Evolutionary conservation across 176 grass and related monocot species (phyloP), one percentile per base, ranked within the genome.

Genomic region (Raddia distichophylla): DNA sequence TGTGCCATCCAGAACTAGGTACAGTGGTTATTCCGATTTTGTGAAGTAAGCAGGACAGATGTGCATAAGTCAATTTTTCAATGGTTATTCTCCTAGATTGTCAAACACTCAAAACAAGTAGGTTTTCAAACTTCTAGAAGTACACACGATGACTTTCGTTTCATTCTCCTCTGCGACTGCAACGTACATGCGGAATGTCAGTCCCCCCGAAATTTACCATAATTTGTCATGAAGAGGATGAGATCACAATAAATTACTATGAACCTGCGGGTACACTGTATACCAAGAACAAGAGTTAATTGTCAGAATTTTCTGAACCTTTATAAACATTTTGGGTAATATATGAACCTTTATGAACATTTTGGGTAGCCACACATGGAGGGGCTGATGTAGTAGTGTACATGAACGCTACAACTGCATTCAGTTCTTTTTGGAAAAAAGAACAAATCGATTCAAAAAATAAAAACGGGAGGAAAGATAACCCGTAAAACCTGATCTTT

Each of bases 401-500:
- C 77, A 78, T 43, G 34, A 17, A 66, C 80, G n/a, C 12, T 78
- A 49, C 16, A 73, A 60, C 35, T 66, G 35, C 49, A 78, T 17
- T 57, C 48, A 22, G 17, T 19, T 79, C 76, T 16, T 47, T 76
- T 61, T 8, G 19, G 35, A 45, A 71, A 51, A 7, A 69, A 17
- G 5, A 69, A 27, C 9, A 20, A 43, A 80, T 54, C 6, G 43
- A 77, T 15, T 75, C n/a, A 17, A 62, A 83, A 35, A 80, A 59
- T 3, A 62, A 83, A 35, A 80, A 59, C 3, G 17, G 44, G 32
- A 58, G 52, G 47, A 56, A 81, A 60, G 71, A 80, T 34, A 76
- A 67, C 45, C 64, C 40, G 27, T 6, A 85, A 89, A 90, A 53
- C 3, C 44, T 90, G 50, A 90, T 90, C 73, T 78, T 73, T 82